Percentiles rank a stretch among this genome's conserved stretches.
Evolutionary conservation across 441 rosid genomes (phyloP).

Genomic region (Sinapis alba): DNA sequence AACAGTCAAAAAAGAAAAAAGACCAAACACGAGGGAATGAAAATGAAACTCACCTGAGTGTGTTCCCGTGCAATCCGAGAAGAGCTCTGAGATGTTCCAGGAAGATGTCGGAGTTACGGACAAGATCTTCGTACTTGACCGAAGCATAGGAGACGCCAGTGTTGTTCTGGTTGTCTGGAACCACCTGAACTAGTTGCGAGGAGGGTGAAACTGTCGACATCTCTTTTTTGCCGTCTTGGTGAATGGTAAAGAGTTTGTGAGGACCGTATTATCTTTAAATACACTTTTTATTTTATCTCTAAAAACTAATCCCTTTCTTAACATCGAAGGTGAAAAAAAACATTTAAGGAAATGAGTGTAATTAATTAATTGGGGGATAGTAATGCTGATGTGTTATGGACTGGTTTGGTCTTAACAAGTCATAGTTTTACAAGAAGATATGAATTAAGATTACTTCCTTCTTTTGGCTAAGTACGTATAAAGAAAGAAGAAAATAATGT

Average conservation of each 20-base stretch:
- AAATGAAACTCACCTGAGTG: slow-evolving; percentile 52
- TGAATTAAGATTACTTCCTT: not conserved
- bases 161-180: slow-evolving; percentile 32
- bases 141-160: slow-evolving; percentile 53
- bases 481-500: not conserved
- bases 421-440: not conserved
- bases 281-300: not conserved
- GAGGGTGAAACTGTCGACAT: slow-evolving; percentile 53
- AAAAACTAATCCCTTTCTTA: not conserved
- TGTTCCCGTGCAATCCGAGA: slow-evolving; percentile 48
- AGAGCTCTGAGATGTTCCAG: slow-evolving; percentile 68
- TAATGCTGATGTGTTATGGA: not conserved
- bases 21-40: not conserved
- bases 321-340: not conserved
- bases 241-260: slow-evolving; percentile 30
- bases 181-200: slow-evolving; percentile 40
- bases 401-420: not conserved
- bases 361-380: not conserved
- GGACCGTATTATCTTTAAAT: slow-evolving; percentile 26
- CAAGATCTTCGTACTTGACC: slow-evolving; percentile 58
- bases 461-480: not conserved
- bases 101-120: slow-evolving; percentile 66
- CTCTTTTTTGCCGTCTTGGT: slow-evolving; percentile 12
- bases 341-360: not conserved
- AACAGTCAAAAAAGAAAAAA: not conserved